Evolutionary conservation across 116 monocot genomes (phyloP).

Genomic region (Thalassia testudinum): DNA sequence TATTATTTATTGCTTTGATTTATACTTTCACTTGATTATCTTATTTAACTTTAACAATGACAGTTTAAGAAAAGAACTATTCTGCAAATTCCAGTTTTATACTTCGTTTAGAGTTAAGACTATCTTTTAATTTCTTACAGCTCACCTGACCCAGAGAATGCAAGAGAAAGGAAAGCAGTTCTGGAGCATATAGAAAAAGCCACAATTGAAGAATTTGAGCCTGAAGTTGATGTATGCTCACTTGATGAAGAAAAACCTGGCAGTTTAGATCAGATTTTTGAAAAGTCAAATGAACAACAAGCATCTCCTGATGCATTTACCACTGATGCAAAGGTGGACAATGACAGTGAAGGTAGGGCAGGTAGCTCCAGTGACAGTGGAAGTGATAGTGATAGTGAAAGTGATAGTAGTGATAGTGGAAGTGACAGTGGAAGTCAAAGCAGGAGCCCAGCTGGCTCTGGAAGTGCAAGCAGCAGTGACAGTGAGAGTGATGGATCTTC

Average conservation of each 20-base stretch:
- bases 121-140: background rate
- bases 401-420: slow-evolving; percentile 70
- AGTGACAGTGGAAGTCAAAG: slow-evolving; percentile 83
- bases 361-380: slow-evolving; percentile 67
- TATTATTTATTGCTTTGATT: no score
- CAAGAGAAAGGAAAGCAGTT: slow-evolving; percentile 9
- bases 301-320: slow-evolving; percentile 18
- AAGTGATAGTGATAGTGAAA: slow-evolving; percentile 72
- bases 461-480: slow-evolving; percentile 83
- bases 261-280: slow-evolving; percentile 27
- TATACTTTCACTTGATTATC: no score
- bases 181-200: slow-evolving; percentile 19
- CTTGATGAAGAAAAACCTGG: slow-evolving; percentile 27
- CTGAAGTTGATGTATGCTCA: slow-evolving; percentile 9
- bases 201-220: slow-evolving; percentile 22
- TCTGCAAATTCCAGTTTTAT: no score
- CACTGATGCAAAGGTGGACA: slow-evolving; percentile 15
- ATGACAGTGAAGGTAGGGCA: slow-evolving; percentile 29
- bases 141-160: slow-evolving; percentile 34
- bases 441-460: slow-evolving; percentile 53
- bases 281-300: slow-evolving; percentile 8
- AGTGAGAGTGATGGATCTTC: slow-evolving; percentile 90
- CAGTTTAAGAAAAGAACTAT: no score
- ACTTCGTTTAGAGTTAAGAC: background rate
- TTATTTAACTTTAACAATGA: no score